These are phyloP conservation scores for Nakataea oryzae DNA, from an alignment of 2,329 filamentous ascomycete species.

Conservation along the genomic window DNA sequence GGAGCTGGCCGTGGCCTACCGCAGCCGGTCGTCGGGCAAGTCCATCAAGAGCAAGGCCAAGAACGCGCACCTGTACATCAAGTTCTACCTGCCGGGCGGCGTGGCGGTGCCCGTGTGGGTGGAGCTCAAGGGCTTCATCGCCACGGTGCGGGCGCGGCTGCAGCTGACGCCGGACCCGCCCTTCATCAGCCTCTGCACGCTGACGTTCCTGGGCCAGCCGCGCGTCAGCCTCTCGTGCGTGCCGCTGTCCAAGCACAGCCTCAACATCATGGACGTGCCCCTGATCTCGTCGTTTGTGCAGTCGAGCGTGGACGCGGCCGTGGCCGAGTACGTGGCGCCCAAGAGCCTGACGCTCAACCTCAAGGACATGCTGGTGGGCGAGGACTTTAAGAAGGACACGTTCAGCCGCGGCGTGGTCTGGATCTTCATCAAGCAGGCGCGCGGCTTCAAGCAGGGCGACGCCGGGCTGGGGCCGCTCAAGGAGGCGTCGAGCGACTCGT, in stretches of 20 bases:
- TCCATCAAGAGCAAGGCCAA: conserved; percentile 53
- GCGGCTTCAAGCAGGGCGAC: conserved; percentile 64
- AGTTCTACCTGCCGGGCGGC: conserved; percentile 56
- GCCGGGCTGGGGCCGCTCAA: conserved; percentile 44
- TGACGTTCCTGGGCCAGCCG: conserved; percentile 67
- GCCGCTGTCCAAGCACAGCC: conserved; percentile 55
- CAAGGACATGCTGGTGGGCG: conserved; percentile 67
- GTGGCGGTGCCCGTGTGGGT: conserved; percentile 59
- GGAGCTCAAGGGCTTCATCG: conserved; percentile 61
- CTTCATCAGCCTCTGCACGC: conserved; percentile 64
- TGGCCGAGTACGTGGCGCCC: conserved; percentile 67
- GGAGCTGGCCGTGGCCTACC: conserved; percentile 65
- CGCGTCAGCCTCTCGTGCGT: conserved; percentile 62
- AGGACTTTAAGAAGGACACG: conserved; percentile 72
- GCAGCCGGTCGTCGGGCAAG: conserved; percentile 49
- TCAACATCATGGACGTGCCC: conserved; percentile 68
- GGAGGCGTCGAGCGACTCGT: conserved; percentile 57
- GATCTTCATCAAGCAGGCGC: conserved; percentile 55
- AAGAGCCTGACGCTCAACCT: conserved; percentile 65
- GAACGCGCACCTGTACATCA: conserved; percentile 62
- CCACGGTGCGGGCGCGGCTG: conserved; percentile 56
- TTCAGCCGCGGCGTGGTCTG: conserved; percentile 52
- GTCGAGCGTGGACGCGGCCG: conserved; percentile 60
- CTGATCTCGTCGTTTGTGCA: conserved; percentile 68
- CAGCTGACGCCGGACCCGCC: conserved; percentile 68